A percentile compares a stretch with the other conserved stretches of the same genome.
Evolutionary conservation across 495 filamentous ascomycete genomes (phyloP).

Genomic region (Penicillium argentinense): DNA sequence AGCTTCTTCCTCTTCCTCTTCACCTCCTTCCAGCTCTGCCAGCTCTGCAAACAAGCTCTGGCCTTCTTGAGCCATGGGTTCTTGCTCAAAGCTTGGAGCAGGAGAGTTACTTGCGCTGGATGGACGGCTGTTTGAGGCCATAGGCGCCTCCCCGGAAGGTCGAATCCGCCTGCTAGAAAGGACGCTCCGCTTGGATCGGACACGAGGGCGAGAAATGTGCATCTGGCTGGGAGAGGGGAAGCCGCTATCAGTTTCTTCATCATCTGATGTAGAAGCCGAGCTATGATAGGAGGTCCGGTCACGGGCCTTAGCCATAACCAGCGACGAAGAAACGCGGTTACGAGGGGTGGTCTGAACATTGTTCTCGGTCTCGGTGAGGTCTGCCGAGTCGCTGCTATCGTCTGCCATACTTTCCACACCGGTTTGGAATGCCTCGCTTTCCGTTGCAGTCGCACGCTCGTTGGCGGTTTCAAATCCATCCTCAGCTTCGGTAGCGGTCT

Average conservation of each 20-base stretch:
- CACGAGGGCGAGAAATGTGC: slow-evolving; percentile 65
- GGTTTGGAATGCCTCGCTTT: slow-evolving; percentile 94
- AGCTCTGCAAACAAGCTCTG: slow-evolving; percentile 92
- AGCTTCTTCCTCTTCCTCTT: slow-evolving; percentile 57
- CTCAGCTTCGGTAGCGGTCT: slow-evolving; percentile 81
- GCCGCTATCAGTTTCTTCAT: slow-evolving; percentile 60
- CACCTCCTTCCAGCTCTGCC: slow-evolving; percentile 69
- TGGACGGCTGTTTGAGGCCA: slow-evolving; percentile 46
- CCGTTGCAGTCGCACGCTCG: slow-evolving; percentile 70
- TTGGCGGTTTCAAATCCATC: slow-evolving; percentile 83
- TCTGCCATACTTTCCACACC: slow-evolving; percentile 78
- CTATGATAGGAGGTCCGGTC: slow-evolving; percentile 74
- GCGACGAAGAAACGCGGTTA: slow-evolving; percentile 39
- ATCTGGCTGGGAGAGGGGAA: slow-evolving; percentile 62
- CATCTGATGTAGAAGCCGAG: slow-evolving; percentile 84
- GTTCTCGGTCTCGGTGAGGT: slow-evolving; percentile 84
- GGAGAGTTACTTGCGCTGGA: slow-evolving; percentile 54
- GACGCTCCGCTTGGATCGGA: slow-evolving; percentile 64
- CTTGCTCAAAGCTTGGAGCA: slow-evolving; percentile 38
- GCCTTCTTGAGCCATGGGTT: slow-evolving; percentile 54
- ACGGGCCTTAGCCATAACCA: slow-evolving; percentile 47
- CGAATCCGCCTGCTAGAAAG: slow-evolving; percentile 65
- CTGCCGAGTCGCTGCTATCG: slow-evolving; percentile 67
- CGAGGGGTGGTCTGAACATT: slow-evolving; percentile 48
- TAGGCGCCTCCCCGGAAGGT: slow-evolving; percentile 63